These are phyloP conservation scores for Phascolomyces articulosus DNA, from an alignment of 371 early-diverging fungal species.

Conservation along the genomic window DNA sequence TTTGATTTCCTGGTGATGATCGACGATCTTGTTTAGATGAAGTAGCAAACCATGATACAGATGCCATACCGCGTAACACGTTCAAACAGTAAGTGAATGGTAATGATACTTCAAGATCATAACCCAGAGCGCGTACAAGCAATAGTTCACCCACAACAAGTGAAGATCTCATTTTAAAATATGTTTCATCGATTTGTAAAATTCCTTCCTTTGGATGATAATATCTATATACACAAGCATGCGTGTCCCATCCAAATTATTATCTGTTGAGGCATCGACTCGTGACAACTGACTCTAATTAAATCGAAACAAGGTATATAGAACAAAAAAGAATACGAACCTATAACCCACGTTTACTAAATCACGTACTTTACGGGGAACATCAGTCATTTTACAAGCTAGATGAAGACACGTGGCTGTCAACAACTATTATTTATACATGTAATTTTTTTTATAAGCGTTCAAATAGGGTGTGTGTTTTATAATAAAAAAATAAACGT, in stretches of 20 bases:
- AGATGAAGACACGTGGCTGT: slow-evolving; percentile 57
- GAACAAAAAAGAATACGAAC: slow-evolving; percentile 13
- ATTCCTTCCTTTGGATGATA: slow-evolving; percentile 43
- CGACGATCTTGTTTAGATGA: slow-evolving; percentile 17
- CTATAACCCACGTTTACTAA: slow-evolving; percentile 59
- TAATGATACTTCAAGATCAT: slow-evolving; percentile 48
- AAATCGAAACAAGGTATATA: too few relatives aligned
- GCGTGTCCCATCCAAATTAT: too few relatives aligned
- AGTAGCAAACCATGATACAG: slow-evolving; percentile 32
- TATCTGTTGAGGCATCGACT: too few relatives aligned
- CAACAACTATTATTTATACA: slow-evolving; percentile 30
- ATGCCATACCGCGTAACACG: slow-evolving; percentile 42
- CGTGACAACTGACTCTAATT: too few relatives aligned
- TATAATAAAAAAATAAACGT: background rate
- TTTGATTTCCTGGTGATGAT: slow-evolving; percentile 21
- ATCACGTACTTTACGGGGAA: slow-evolving; percentile 60
- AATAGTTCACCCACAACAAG: slow-evolving; percentile 48
- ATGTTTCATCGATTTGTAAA: slow-evolving; percentile 46
- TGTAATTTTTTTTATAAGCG: background rate
- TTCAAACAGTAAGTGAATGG: slow-evolving; percentile 52
- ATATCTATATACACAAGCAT: slow-evolving; percentile 27
- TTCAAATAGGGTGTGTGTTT: too few relatives aligned
- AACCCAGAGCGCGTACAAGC: slow-evolving; percentile 47
- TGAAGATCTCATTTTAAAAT: slow-evolving; percentile 50
- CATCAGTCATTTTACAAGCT: slow-evolving; percentile 61